Base-by-base conservation (phyloP, 352 stramenopile genomes). In the Phytophthora megakarya region DNA sequence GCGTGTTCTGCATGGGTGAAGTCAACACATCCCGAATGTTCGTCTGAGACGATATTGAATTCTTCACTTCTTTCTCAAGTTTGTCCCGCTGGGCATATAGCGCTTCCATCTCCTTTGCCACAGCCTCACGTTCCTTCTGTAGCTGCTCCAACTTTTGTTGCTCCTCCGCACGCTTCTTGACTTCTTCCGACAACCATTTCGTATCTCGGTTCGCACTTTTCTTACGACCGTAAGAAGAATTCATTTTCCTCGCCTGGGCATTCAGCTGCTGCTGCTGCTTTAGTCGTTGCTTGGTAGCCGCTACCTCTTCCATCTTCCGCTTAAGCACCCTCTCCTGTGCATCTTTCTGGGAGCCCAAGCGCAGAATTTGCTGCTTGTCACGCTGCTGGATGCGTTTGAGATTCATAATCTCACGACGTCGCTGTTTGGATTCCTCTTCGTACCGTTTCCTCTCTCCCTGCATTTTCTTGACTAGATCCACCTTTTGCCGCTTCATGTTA, bases 401-500 rank as follows among this genome's bases (percentile, higher is more conserved):
- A 32, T 55, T 89, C 46, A 89, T 70, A 40, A 96, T 96, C 55
- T 96, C 88, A 28, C 83, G 80, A 5, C 83, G 77, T 8, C 88
- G 78, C 32, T 86, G 73, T 35, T 89, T 91, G 4, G 88, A 86
- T 59, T 96, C 86, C 46, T 93, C 78, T 72, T 95, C 81, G 40
- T 89, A 93, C 12, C 82, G 70, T 64, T 96, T 96, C 22, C 86
- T 81, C 55, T 96, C 88, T 37, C 86, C 78, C 48, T 92, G 75
- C 84, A 96, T 96, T 57, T 95, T 93, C 55, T 91, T 91, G 22
- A 95, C 75, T 22, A 96, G 51, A 22, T 96, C 88, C n/a, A 96
- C 88, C 47, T 95, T 96, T 55, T 96, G 88, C 6, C 85, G 70
- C 72, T 96, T 96, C 88, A 96, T 96, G 53, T 86, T 89, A 19